Base-by-base conservation (phyloP, 305 asterid genomes). In the Fraxinus angustifolia region DNA sequence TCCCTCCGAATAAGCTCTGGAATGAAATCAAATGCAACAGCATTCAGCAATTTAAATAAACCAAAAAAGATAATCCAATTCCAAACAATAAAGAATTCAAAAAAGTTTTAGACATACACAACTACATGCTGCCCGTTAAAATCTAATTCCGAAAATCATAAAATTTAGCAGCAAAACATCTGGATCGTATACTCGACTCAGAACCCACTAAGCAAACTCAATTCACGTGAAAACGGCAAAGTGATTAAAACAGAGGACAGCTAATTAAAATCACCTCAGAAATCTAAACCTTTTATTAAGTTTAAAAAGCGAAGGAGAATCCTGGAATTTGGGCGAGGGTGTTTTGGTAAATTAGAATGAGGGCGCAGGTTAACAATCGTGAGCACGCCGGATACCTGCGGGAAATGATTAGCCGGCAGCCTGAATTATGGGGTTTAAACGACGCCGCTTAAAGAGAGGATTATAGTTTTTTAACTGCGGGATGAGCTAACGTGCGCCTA, bases 341-440 rank as follows among this genome's bases (percentile, higher is more conserved):
- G 87, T 65, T 85, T 81, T 72, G 85, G 93, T 82, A 87, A 88
- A 79, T 83, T 33, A 65, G 56, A 83, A 79, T 50, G 50, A 74
- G 45, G 40, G 40, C 79, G 60, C 78, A 77, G 82, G 86, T 81
- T 76, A 58, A 79, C 88, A 81, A 84, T 75, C 83, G 86, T 77
- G 88, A 79, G 45, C 76, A 73, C 87, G 76, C 87, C 89, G 79
- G 77, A 21, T 26, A 80, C 84, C 77, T 68, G 81, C 86, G 82
- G 74, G 83, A 79, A 68, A 85, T 42, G 86, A 81, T 73, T 72
- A 81, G 83, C 88, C 89, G 87, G 88, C 91, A 91, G 93, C 92
- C 90, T 90, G 89, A 87, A 90, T 83, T 76, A 79, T 72, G 68
- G 86, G 86, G 84, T 87, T 87, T 88, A 88, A 85, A 87, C 90